Evolutionary conservation across 2,329 filamentous ascomycete species (phyloP).

Genomic region (Cladosporium sp.): DNA sequence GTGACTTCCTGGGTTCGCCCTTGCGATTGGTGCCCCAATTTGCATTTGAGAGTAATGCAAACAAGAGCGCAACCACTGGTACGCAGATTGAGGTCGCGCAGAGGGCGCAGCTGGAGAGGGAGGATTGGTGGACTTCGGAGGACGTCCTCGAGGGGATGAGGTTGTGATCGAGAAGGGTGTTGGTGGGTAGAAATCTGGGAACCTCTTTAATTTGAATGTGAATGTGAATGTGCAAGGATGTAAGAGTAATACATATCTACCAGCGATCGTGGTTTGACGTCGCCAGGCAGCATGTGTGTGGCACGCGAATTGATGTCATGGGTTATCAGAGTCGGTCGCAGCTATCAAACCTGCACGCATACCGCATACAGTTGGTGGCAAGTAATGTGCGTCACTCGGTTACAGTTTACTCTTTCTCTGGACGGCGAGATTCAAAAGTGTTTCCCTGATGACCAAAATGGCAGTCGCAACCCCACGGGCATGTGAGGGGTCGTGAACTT

Average conservation of each 20-base stretch:
- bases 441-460: slow-evolving; percentile 5
- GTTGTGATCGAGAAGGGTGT: background rate
- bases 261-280: no score
- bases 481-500: background rate
- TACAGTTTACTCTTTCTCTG: background rate
- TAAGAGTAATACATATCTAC: no score
- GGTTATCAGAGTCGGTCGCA: background rate
- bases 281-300: no score
- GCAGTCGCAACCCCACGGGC: background rate
- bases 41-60: background rate
- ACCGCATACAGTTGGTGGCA: background rate
- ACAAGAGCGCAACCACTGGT: background rate
- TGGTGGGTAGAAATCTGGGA: background rate
- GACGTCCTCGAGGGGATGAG: background rate
- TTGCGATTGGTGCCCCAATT: slow-evolving; percentile 8
- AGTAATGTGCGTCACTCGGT: background rate
- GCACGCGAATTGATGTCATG: no score
- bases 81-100: slow-evolving; percentile 15
- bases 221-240: background rate
- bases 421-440: background rate
- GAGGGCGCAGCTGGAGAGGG: slow-evolving; percentile 2
- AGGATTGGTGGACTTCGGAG: slow-evolving; percentile 8
- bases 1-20: background rate
- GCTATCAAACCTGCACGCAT: background rate
- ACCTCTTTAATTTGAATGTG: background rate